Evolutionary conservation across 2,329 filamentous ascomycete genomes (phyloP).

Genomic region (Phyllosticta ampelicida): DNA sequence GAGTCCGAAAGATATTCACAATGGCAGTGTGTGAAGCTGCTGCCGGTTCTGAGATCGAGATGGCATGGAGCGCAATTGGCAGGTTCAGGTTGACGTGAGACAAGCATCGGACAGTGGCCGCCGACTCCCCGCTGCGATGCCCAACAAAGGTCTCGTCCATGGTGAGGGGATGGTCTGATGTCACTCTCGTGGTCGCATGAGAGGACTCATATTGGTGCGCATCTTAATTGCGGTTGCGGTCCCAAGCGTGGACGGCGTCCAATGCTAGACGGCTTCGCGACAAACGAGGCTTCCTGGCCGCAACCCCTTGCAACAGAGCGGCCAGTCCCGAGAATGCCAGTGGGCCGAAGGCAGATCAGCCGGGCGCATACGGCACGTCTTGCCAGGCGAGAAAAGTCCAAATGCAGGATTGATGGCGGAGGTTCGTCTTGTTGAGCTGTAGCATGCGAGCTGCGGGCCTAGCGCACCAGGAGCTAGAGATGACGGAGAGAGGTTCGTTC

Average conservation of each 20-base stretch:
- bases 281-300: conserved; percentile 2
- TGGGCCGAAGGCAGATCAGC: conserved; percentile 10
- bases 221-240: not conserved
- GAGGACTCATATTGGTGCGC: not conserved
- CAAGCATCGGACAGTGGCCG: not conserved
- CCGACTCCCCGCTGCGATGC: not conserved
- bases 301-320: conserved; percentile 7
- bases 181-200: not conserved
- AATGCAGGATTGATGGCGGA: not conserved
- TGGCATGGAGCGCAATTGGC: not conserved
- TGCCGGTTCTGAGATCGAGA: not conserved
- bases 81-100: not conserved
- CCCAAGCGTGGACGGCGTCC: not conserved
- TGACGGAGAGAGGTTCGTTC: not conserved
- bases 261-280: conserved; percentile 1
- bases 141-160: not conserved
- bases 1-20: not conserved
- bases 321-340: conserved; percentile 10
- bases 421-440: not conserved
- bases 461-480: not conserved
- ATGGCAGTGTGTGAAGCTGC: not conserved
- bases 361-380: conserved; percentile 10
- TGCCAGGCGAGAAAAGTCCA: conserved; percentile 1
- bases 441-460: not conserved
- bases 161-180: not conserved